These are phyloP conservation scores for Ophiocordyceps australis DNA, from an alignment of 2,329 filamentous ascomycete species.

Conservation along the genomic window DNA sequence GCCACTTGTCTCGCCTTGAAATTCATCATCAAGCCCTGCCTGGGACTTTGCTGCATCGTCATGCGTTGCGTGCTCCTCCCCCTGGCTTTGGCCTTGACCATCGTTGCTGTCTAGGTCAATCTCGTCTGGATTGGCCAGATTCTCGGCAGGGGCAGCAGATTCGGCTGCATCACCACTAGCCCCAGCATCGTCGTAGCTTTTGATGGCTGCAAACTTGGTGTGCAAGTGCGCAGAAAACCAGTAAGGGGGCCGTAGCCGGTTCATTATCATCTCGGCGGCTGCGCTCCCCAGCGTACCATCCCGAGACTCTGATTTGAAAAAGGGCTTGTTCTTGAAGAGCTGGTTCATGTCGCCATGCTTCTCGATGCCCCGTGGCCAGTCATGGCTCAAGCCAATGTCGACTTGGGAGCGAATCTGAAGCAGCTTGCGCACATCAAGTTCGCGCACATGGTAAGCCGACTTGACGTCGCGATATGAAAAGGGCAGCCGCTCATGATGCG, in stretches of 20 bases:
- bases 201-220: conserved; percentile 63
- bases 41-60: too few species aligned
- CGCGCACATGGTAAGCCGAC: conserved; percentile 77
- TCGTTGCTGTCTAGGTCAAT: conserved; percentile 50
- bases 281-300: conserved; percentile 61
- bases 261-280: conserved; percentile 65
- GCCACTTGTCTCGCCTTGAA: conserved; percentile 1
- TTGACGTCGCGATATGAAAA: conserved; percentile 62
- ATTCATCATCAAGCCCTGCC: too few species aligned
- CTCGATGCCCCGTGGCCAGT: conserved; percentile 83
- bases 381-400: conserved; percentile 82
- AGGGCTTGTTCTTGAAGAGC: conserved; percentile 56
- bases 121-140: conserved; percentile 41
- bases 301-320: conserved; percentile 58
- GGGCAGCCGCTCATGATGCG: conserved; percentile 72
- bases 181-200: conserved; percentile 25
- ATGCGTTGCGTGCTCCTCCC: conserved; percentile 1
- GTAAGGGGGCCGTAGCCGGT: conserved; percentile 61
- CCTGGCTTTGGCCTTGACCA: conserved; percentile 8
- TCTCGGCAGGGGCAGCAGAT: conserved; percentile 4
- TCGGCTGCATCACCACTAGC: neutral
- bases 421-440: conserved; percentile 81
- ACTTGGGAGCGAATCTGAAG: conserved; percentile 72
- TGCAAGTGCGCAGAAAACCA: conserved; percentile 96
- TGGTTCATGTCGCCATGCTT: conserved; percentile 49